Evolutionary conservation across 345 rosid species (phyloP).

Genomic region (Aegle marmelos): DNA sequence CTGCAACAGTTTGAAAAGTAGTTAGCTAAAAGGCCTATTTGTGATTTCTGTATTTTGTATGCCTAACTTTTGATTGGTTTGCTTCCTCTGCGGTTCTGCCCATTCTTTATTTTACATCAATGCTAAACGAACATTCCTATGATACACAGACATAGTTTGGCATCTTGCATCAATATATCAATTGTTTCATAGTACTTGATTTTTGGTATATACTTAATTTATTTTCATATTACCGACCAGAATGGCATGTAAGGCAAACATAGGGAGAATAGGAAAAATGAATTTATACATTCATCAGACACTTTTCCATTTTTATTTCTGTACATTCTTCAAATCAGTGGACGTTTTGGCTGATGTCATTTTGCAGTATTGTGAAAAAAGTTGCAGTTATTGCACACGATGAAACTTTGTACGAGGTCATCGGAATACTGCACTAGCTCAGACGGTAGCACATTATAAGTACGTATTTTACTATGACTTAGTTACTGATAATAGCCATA

Average conservation of each 20-base stretch:
- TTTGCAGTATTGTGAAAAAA: too few species aligned
- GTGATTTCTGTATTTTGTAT: neutral
- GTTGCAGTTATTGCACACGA: too few species aligned
- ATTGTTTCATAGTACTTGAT: neutral
- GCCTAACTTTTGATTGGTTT: slow-evolving; percentile 1
- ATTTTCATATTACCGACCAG: neutral
- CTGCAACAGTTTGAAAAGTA: slow-evolving; percentile 69
- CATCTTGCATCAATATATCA: neutral
- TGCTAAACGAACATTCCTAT: neutral
- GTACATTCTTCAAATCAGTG: too few species aligned
- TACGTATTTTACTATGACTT: neutral
- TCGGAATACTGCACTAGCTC: too few species aligned
- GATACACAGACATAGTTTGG: neutral
- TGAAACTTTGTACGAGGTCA: too few species aligned
- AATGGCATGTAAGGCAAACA: neutral
- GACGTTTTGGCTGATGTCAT: too few species aligned
- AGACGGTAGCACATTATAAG: neutral
- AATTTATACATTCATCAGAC: too few species aligned
- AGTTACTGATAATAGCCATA: neutral
- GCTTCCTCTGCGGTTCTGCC: neutral
- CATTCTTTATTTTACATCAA: neutral
- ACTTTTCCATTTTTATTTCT: too few species aligned
- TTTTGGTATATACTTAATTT: neutral
- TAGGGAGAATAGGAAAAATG: neutral
- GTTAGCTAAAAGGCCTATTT: neutral